Base-by-base conservation (phyloP, 257 asterid species). In the Salvia splendens region DNA sequence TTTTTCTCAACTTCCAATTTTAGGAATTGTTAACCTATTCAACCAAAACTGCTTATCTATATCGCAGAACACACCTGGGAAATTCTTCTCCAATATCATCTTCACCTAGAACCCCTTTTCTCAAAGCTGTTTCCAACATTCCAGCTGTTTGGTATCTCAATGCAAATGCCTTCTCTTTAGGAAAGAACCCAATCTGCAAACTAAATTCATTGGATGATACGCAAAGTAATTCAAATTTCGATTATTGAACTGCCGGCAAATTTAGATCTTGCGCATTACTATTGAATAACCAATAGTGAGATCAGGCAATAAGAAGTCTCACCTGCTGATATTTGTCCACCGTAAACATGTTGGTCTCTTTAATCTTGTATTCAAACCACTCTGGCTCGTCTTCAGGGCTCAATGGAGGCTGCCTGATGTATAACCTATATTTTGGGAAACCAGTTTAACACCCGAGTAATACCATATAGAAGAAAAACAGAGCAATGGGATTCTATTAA, bases 251-350 rank as follows among this genome's bases (percentile, higher is more conserved):
- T 16, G 16, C 43, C 64, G 48, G 12, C 28, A 40, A 55, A 67
- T 64, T 54, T 55, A 24, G 15, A 58, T 53, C 5, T 70, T 69
- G 80, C 68, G 48, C 66, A 43, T 67, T 64, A 43, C 16, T 64
- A 67, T 20, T 20, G 12, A 52, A 50, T 32, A 32, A 57, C 51
- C 11, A 43, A 4, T 24, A 71, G 41, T 35, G 28, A 57, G 46
- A 49, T 49, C 45, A 68, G 60, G 64, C 35, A 55, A 24, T 24
- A 24, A 74, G 75, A 73, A 63, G 59, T 70, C 83, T 82, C 78
- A 88, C 99, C 95, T 93, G 99, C 80, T 93, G 99, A 84, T 93
- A 93, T 78, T 93, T 93, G 74, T 93, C 97, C 71, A 86, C 96
- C 0, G 99, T 93, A 77, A 93, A 93, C 88, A 93, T 82, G 84